Percentiles rank a stretch among this genome's conserved stretches.
These are phyloP conservation scores for Metschnikowia santaceciliae DNA, from an alignment of 805 yeast genomes.

Conservation along the genomic window DNA sequence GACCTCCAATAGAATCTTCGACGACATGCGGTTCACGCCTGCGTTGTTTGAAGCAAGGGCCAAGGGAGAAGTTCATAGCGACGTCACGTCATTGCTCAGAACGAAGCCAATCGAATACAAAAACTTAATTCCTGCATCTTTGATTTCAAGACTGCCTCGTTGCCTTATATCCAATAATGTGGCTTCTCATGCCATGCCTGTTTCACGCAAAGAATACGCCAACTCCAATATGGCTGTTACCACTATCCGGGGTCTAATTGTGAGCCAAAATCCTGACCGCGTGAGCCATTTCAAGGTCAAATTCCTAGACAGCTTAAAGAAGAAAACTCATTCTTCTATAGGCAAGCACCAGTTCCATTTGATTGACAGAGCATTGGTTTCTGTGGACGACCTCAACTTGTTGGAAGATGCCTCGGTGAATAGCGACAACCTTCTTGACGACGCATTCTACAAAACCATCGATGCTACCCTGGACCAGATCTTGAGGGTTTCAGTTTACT, in stretches of 20 bases:
- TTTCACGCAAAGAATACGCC: slow-evolving; percentile 18
- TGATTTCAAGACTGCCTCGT: slow-evolving; percentile 10
- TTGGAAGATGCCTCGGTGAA: slow-evolving; percentile 14
- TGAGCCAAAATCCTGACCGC: slow-evolving; percentile 9
- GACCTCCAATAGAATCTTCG: slow-evolving; percentile 63
- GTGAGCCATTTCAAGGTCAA: slow-evolving; percentile 29
- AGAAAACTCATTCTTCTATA: slow-evolving; percentile 5
- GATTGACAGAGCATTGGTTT: slow-evolving; percentile 20
- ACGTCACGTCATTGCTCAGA: slow-evolving; percentile 21
- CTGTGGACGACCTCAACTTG: slow-evolving; percentile 26
- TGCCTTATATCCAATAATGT: slow-evolving; percentile 35
- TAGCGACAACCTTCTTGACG: slow-evolving; percentile 24
- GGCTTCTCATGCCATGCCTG: slow-evolving; percentile 31
- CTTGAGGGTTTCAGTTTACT: slow-evolving; percentile 50
- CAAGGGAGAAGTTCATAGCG: not conserved
- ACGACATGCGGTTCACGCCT: slow-evolving; percentile 45
- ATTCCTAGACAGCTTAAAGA: slow-evolving; percentile 20
- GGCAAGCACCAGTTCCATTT: slow-evolving; percentile 38
- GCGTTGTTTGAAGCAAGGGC: slow-evolving; percentile 9
- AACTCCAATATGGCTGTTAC: slow-evolving; percentile 20
- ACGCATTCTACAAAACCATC: slow-evolving; percentile 29
- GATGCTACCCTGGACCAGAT: slow-evolving; percentile 25
- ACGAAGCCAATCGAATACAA: slow-evolving; percentile 38
- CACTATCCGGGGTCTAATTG: slow-evolving; percentile 32
- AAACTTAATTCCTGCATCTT: slow-evolving; percentile 13